Evolutionary conservation across 1,284 basidiomycete genomes (phyloP).

Genomic region (Trichosporon faecale): DNA sequence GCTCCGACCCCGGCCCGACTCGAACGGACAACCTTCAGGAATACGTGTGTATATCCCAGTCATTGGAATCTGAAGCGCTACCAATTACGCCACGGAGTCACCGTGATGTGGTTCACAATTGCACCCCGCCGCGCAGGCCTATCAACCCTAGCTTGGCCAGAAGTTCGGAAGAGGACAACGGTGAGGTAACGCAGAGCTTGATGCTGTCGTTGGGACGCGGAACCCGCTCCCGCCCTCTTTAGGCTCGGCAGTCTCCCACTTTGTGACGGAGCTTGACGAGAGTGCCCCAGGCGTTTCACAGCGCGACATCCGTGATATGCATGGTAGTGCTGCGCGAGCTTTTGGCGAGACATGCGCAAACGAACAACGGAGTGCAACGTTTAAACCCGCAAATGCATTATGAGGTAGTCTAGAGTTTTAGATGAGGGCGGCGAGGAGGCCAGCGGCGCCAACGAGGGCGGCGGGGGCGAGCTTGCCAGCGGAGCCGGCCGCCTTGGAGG

Average conservation of each 20-base stretch:
- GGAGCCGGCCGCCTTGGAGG: not conserved
- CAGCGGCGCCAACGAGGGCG: constrained; percentile 14
- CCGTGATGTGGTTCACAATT: not conserved
- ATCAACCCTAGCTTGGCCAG: not conserved
- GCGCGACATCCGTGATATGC: not conserved
- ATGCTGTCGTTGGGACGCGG: not conserved
- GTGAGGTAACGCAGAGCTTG: not conserved
- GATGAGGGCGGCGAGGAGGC: constrained; percentile 6
- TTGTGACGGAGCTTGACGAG: not conserved
- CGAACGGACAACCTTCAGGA: constrained; percentile 12
- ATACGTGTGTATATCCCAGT: constrained; percentile 10
- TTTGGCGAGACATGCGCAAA: not conserved
- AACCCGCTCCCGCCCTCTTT: not conserved
- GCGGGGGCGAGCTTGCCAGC: constrained; percentile 7
- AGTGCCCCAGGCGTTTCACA: not conserved
- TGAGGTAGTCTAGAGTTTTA: not conserved
- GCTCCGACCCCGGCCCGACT: constrained; percentile 11
- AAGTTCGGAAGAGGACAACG: not conserved
- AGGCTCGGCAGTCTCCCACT: not conserved
- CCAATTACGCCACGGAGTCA: constrained; percentile 12
- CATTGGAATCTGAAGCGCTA: constrained; percentile 12
- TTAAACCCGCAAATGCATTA: not conserved
- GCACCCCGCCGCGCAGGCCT: not conserved
- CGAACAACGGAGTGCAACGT: too few species aligned
- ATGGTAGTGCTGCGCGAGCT: not conserved